phyloP scores from a whole-genome alignment of 257 asterid species.

The Solanum megistacrolobum region DNA sequence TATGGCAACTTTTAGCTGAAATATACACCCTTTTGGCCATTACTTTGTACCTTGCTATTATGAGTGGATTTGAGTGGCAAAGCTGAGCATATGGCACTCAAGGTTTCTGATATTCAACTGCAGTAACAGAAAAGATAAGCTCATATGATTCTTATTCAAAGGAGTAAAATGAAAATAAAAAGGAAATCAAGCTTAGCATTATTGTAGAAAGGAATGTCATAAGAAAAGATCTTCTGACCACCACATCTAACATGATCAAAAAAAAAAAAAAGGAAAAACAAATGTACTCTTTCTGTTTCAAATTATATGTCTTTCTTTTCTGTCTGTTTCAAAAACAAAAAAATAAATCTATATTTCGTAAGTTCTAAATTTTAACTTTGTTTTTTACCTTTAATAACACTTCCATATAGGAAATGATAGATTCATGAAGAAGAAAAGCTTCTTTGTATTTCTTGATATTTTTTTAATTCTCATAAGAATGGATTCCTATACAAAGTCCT shows the following conservation, averaged over 20 bases:
- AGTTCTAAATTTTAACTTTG: neutral
- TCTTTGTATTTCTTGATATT: neutral
- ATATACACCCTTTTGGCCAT: neutral
- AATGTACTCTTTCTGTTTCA: neutral
- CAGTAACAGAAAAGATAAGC: slow-evolving; percentile 11
- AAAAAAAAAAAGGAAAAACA: neutral
- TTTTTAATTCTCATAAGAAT: neutral
- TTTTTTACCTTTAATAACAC: neutral
- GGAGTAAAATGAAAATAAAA: neutral
- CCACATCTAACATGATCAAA: neutral
- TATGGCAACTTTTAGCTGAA: neutral
- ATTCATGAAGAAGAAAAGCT: neutral
- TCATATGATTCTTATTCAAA: neutral
- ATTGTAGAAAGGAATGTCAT: neutral
- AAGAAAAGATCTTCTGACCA: neutral
- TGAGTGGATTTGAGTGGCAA: slow-evolving; percentile 46
- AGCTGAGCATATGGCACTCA: slow-evolving; percentile 75
- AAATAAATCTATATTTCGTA: neutral
- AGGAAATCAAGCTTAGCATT: neutral
- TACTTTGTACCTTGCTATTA: slow-evolving; percentile 14
- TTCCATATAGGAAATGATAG: neutral
- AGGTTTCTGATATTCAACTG: slow-evolving; percentile 94
- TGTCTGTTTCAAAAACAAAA: neutral
- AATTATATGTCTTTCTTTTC: neutral
- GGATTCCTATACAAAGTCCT: neutral